Evolutionary conservation across 768 basidiomycete species (phyloP).

Genomic region (Mycena epipterygia): DNA sequence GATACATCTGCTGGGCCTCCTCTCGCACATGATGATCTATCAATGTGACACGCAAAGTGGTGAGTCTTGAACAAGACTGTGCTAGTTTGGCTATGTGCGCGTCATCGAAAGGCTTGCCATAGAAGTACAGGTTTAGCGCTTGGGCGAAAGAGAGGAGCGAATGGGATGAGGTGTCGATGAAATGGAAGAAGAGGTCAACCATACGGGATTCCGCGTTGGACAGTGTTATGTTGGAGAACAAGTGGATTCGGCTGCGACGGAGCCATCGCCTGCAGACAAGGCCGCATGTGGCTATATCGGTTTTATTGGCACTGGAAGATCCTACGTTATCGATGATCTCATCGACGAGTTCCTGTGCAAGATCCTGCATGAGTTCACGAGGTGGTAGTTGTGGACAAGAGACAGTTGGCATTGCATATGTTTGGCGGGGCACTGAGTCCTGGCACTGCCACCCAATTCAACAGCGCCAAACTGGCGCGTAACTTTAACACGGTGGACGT

Average conservation of each 20-base stretch:
- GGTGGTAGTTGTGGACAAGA: too few relatives aligned
- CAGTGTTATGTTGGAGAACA: neutral
- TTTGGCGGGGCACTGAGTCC: too few relatives aligned
- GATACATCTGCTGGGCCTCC: too few relatives aligned
- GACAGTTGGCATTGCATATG: too few relatives aligned
- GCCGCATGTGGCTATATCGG: neutral
- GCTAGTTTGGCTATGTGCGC: neutral
- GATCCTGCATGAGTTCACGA: neutral
- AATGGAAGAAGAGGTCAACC: too few relatives aligned
- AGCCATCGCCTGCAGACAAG: conserved; percentile 2
- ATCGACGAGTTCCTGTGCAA: neutral
- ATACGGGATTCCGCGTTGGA: too few relatives aligned
- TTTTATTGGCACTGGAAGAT: rapidly evolving
- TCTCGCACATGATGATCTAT: too few relatives aligned
- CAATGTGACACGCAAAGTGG: neutral
- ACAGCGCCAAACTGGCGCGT: too few relatives aligned
- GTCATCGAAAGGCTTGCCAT: neutral
- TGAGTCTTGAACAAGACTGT: neutral
- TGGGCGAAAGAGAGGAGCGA: too few relatives aligned
- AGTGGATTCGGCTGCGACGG: neutral
- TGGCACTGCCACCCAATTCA: too few relatives aligned
- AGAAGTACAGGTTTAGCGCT: neutral
- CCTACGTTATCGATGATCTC: neutral
- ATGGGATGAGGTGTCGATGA: neutral
- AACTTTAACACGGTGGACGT: too few relatives aligned